These are phyloP conservation scores for Xylariomycetidae sp. DNA, from an alignment of 2,329 filamentous ascomycete species.

Conservation along the genomic window DNA sequence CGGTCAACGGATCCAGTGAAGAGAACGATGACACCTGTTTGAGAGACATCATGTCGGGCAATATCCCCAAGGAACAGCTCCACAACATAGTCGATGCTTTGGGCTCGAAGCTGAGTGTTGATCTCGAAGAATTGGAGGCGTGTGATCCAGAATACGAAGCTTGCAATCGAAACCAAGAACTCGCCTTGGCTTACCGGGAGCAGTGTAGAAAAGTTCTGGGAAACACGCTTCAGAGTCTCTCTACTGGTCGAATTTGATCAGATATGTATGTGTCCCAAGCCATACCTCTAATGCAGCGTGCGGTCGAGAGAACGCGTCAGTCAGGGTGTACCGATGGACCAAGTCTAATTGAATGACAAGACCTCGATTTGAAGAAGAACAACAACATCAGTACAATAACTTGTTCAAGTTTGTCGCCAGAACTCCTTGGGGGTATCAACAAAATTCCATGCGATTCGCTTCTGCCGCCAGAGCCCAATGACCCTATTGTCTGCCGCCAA, in stretches of 20 bases:
- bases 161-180: conserved; percentile 38
- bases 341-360: neutral
- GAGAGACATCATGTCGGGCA: conserved; percentile 39
- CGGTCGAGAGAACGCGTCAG: too few species aligned
- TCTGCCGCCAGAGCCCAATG: conserved; percentile 10
- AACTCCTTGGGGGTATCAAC: conserved; percentile 26
- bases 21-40: conserved; percentile 19
- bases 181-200: conserved; percentile 45
- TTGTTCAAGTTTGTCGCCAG: neutral
- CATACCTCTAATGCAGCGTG: too few species aligned
- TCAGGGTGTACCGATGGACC: neutral
- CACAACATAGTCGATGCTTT: conserved; percentile 29
- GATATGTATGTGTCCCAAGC: too few species aligned
- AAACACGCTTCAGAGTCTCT: conserved; percentile 31
- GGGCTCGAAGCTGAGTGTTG: conserved; percentile 33
- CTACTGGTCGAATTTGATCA: conserved; percentile 8
- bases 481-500: too few species aligned
- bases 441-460: too few species aligned
- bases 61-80: conserved; percentile 36
- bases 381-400: too few species aligned
- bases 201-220: conserved; percentile 45
- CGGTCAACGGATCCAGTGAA: conserved; percentile 18
- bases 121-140: conserved; percentile 42
- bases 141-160: conserved; percentile 34
- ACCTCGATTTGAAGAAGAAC: too few species aligned